These are phyloP conservation scores for Suhomyces anneliseae DNA, from an alignment of 1,139 yeast genomes.

Conservation along the genomic window DNA sequence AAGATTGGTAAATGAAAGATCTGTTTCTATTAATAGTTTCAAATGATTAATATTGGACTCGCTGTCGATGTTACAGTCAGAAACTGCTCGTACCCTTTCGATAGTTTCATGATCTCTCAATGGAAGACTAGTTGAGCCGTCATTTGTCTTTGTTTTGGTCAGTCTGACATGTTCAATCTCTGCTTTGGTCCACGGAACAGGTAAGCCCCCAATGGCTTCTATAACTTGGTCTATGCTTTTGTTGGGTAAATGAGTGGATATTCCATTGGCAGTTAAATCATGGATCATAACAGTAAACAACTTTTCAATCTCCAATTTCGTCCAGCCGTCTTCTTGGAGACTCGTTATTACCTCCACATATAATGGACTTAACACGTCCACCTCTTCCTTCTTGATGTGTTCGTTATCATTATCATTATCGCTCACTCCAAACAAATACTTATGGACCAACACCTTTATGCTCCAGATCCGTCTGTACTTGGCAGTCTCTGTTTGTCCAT, in stretches of 20 bases:
- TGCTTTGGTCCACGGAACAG: constrained; percentile 8
- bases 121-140: not conserved
- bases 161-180: constrained; percentile 7
- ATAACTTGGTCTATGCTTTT: not conserved
- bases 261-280: not conserved
- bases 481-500: not conserved
- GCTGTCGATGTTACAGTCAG: constrained; percentile 1
- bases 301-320: not conserved
- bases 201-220: not conserved
- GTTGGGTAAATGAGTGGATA: not conserved
- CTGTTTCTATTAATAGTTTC: constrained; percentile 2
- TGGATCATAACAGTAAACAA: not conserved
- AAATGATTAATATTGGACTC: not conserved
- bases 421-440: not conserved
- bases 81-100: not conserved
- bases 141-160: not conserved
- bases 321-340: not conserved
- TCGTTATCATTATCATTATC: not conserved
- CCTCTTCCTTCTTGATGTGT: not conserved
- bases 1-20: constrained; percentile 8
- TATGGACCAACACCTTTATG: not conserved
- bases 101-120: constrained; percentile 2
- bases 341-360: not conserved
- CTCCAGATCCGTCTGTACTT: not conserved
- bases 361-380: not conserved